Conservation (phyloP, 495 filamentous ascomycete genomes). For the Articulospora tetracladia region DNA sequence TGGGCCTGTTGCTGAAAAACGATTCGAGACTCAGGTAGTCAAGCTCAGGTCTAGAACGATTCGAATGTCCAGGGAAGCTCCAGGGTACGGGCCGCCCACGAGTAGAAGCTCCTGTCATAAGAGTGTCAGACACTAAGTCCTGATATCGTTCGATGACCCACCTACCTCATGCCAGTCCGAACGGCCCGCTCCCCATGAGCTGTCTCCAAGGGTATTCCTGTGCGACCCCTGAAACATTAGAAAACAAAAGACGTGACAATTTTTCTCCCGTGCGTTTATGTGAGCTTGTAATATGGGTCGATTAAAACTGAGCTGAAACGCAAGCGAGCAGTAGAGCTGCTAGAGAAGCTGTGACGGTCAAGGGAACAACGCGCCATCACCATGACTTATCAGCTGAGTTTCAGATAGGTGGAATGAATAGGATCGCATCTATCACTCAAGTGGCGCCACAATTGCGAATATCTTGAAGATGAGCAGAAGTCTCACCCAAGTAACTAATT, state of each 20-base stretch:
- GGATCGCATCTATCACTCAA: background rate
- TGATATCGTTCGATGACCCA: background rate
- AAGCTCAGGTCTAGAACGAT: background rate
- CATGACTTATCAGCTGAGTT: slow-evolving; percentile 9
- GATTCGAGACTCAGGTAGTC: background rate
- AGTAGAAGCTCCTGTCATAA: background rate
- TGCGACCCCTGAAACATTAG: background rate
- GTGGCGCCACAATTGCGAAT: background rate
- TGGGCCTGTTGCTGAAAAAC: background rate
- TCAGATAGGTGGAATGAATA: slow-evolving; percentile 12
- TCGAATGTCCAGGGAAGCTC: background rate
- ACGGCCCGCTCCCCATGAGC: background rate
- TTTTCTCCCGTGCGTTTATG: background rate
- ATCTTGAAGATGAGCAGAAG: background rate
- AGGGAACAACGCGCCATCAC: slow-evolving; percentile 9
- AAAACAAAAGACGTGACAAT: background rate
- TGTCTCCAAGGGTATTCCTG: background rate
- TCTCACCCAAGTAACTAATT: background rate
- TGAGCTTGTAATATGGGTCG: background rate
- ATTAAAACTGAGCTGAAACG: background rate
- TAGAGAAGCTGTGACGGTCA: slow-evolving; percentile 7
- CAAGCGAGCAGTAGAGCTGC: background rate
- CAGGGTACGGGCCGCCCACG: background rate
- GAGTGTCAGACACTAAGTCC: background rate
- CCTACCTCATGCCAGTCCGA: background rate